These are phyloP conservation scores for Corinectria fuckeliana DNA, from an alignment of 2,329 filamentous ascomycete species.

Conservation along the genomic window DNA sequence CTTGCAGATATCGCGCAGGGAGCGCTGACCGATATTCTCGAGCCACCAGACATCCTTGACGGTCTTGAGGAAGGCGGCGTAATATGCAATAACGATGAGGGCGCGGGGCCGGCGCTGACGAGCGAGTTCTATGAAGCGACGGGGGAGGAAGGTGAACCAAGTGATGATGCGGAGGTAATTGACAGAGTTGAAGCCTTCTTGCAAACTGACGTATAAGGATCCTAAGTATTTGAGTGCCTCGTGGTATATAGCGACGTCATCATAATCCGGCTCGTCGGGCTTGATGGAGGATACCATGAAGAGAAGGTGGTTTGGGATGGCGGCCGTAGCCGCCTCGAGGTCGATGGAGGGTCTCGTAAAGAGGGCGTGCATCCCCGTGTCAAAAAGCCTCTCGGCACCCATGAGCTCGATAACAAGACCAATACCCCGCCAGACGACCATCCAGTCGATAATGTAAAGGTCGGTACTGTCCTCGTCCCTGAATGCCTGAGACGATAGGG, in stretches of 20 bases:
- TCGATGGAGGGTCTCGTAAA: slow-evolving; percentile 59
- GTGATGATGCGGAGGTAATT: slow-evolving; percentile 59
- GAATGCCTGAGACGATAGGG: slow-evolving; percentile 58
- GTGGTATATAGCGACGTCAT: slow-evolving; percentile 51
- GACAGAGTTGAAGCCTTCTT: slow-evolving; percentile 50
- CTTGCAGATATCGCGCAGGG: slow-evolving; percentile 52
- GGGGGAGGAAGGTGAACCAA: slow-evolving; percentile 59
- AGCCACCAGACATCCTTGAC: slow-evolving; percentile 57
- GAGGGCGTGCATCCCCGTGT: slow-evolving; percentile 54
- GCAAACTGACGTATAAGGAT: slow-evolving; percentile 58
- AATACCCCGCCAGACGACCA: slow-evolving; percentile 61
- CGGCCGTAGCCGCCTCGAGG: slow-evolving; percentile 47
- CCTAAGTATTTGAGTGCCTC: slow-evolving; percentile 57
- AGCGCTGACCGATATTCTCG: slow-evolving; percentile 51
- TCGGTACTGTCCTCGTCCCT: slow-evolving; percentile 52
- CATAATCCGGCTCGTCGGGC: slow-evolving; percentile 50
- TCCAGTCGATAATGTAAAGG: slow-evolving; percentile 63
- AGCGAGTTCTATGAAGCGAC: slow-evolving; percentile 52
- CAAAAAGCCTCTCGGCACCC: slow-evolving; percentile 35
- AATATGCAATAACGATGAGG: slow-evolving; percentile 60
- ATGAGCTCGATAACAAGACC: slow-evolving; percentile 53
- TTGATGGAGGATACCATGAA: slow-evolving; percentile 56
- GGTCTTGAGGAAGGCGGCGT: slow-evolving; percentile 58
- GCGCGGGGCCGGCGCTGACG: slow-evolving; percentile 52
- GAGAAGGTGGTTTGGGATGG: slow-evolving; percentile 56